Percentiles rank a stretch among this genome's conserved stretches.
Evolutionary conservation across 2,329 filamentous ascomycete genomes (phyloP).

Genomic region (Venturia oleaginea): DNA sequence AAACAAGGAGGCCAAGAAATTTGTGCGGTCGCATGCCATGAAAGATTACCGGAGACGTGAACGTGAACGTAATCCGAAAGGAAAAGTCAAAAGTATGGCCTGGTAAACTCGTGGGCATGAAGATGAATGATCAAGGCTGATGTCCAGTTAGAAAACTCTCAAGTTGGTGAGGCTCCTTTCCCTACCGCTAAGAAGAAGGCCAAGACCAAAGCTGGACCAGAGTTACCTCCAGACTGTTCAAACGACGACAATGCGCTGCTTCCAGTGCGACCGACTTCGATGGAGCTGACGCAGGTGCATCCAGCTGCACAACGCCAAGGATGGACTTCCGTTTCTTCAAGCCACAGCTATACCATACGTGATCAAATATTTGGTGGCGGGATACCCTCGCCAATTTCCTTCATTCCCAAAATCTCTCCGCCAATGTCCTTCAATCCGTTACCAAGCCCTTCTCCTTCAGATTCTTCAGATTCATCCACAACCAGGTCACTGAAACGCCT

Average conservation of each 20-base stretch:
- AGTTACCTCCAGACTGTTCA: not conserved
- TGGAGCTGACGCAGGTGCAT: not conserved
- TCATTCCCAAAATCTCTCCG: not conserved
- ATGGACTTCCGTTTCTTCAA: not conserved
- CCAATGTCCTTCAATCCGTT: not conserved
- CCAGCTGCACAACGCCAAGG: not conserved
- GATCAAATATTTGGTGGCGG: not conserved
- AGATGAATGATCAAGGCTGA: not conserved
- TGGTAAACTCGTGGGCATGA: not conserved
- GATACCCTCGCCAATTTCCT: not conserved
- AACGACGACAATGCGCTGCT: not conserved
- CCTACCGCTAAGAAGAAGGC: not conserved
- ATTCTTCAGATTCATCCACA: not conserved
- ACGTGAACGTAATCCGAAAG: slow-evolving; percentile 9
- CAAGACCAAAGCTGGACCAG: not conserved
- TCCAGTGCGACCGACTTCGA: not conserved
- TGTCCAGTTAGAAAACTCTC: not conserved
- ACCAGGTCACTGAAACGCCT: not conserved
- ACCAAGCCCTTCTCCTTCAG: slow-evolving; percentile 8
- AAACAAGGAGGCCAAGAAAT: slow-evolving; percentile 12
- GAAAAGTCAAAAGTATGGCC: slow-evolving; percentile 10
- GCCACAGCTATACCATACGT: not conserved
- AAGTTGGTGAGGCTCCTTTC: not conserved
- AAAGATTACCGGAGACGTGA: slow-evolving; percentile 9
- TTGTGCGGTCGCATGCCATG: slow-evolving; percentile 13